Evolutionary conservation across 2,329 filamentous ascomycete species (phyloP).

Genomic region (Cadophora sp.): DNA sequence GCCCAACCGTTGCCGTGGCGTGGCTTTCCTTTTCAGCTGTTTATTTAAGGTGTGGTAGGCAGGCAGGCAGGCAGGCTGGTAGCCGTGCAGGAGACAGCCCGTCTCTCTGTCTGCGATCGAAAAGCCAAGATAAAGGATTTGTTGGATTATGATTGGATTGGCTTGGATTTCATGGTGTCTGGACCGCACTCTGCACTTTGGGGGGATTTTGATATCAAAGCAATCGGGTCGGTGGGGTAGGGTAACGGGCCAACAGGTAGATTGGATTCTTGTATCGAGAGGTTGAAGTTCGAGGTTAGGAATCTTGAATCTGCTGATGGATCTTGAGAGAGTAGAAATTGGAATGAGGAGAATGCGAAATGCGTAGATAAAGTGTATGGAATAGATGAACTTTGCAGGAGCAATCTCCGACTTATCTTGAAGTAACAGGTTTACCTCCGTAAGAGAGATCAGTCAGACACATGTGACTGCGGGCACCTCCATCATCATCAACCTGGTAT

Average conservation of each 20-base stretch:
- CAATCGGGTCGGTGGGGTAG: background rate
- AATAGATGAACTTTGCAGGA: conserved; percentile 1
- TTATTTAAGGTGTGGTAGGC: background rate
- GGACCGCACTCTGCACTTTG: background rate
- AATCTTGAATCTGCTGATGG: background rate
- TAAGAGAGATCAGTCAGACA: background rate
- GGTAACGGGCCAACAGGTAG: too few relatives aligned
- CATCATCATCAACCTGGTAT: background rate
- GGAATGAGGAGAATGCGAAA: background rate
- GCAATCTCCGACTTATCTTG: background rate
- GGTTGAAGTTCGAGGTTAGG: background rate
- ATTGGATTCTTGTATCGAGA: too few relatives aligned
- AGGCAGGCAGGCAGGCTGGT: background rate
- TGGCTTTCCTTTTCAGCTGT: background rate
- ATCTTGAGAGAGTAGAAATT: too few relatives aligned
- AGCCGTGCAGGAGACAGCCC: background rate
- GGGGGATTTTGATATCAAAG: background rate
- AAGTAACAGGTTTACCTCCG: too few relatives aligned
- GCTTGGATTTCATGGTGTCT: background rate
- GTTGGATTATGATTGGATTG: background rate
- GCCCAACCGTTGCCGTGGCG: background rate
- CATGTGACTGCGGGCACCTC: background rate
- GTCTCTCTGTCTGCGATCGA: too few relatives aligned
- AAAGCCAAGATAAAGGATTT: background rate
- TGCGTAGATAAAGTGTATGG: background rate